Evolutionary conservation across 345 rosid genomes (phyloP), one percentile per base, ranked within the genome.

Genomic region (Nasturtium officinale): DNA sequence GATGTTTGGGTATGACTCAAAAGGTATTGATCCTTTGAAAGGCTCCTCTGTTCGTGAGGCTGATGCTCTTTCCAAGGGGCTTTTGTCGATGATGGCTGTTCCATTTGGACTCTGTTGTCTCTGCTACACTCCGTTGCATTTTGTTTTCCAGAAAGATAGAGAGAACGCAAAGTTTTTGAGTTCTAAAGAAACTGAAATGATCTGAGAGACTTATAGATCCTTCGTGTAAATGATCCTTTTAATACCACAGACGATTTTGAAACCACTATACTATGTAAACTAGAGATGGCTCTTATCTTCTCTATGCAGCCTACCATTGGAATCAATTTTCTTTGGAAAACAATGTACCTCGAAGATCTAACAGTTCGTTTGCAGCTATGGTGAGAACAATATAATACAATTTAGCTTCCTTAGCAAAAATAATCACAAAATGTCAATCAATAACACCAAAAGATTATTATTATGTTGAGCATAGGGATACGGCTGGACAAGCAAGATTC

Each of bases 101-200:
- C 98, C 98, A 21, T 93, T 90, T 5, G 97, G 97, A 3, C 68
- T 91, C 16, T 95, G 99, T 46, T 84, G 93, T 73, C 79, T 91
- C 74, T 87, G 83, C 55, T 95, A 95, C 79, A 89, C 96, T 17
- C 99, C 99, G 1, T 77, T 95, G 79, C 87, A 95, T 71, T 81
- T 43, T 61, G 58, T 69, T 52, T 93, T 90, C 38, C 80, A 80
- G 76, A 81, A 81, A 52, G 98, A 93, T 74, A 80, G 97, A 2
- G 94, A 90, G 26, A 89, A 78, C 38, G 97, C 82, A 13, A 84
- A 81, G 74, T 32, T 67, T 7, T 75, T 83, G 2, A 72, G 67
- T 33, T 38, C 56, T 42, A 91, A 85, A 84, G 93, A 83, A 37
- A 84, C 70, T 74, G 93, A 88, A 80, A 84, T 84, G 86, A 76